phyloP scores from a whole-genome alignment of 2,329 filamentous ascomycete genomes.

The Juglanconis oblonga region DNA sequence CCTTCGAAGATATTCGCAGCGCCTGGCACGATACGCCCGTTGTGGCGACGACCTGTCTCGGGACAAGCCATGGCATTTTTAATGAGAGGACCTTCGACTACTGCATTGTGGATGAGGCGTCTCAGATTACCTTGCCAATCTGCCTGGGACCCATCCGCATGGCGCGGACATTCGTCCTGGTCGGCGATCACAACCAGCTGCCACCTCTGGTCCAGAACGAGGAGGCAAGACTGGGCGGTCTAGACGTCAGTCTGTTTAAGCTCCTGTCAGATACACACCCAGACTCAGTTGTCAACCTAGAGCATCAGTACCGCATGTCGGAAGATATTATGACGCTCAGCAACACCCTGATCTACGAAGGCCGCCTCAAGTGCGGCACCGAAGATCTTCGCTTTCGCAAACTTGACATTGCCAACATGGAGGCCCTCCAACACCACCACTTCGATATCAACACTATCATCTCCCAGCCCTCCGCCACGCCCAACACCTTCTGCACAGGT shows the following conservation, averaged over 20 bases:
- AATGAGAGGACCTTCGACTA: conserved; percentile 90
- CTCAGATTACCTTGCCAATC: conserved; percentile 93
- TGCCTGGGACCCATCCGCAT: conserved; percentile 92
- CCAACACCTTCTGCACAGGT: conserved; percentile 54
- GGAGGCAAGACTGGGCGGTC: conserved; percentile 76
- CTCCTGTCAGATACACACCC: conserved; percentile 87
- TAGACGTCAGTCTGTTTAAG: conserved; percentile 94
- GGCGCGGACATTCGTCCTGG: conserved; percentile 88
- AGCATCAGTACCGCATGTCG: conserved; percentile 98
- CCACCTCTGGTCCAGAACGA: conserved; percentile 93
- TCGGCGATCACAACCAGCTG: conserved; percentile 94
- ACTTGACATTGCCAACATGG: conserved; percentile 65
- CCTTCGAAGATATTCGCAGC: conserved; percentile 78
- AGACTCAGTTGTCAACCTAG: conserved; percentile 81
- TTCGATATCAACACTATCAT: conserved; percentile 48
- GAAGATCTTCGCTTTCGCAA: conserved; percentile 67
- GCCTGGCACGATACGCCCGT: conserved; percentile 84
- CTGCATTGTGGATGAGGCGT: conserved; percentile 97
- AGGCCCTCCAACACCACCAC: conserved; percentile 58
- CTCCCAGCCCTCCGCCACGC: conserved; percentile 28
- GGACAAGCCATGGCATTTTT: conserved; percentile 86
- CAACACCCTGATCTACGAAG: conserved; percentile 91
- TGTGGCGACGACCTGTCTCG: conserved; percentile 92
- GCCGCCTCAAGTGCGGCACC: conserved; percentile 84
- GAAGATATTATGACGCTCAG: conserved; percentile 94